Evolutionary conservation across 2,329 filamentous ascomycete species (phyloP).

Genomic region (Alternaria panax): DNA sequence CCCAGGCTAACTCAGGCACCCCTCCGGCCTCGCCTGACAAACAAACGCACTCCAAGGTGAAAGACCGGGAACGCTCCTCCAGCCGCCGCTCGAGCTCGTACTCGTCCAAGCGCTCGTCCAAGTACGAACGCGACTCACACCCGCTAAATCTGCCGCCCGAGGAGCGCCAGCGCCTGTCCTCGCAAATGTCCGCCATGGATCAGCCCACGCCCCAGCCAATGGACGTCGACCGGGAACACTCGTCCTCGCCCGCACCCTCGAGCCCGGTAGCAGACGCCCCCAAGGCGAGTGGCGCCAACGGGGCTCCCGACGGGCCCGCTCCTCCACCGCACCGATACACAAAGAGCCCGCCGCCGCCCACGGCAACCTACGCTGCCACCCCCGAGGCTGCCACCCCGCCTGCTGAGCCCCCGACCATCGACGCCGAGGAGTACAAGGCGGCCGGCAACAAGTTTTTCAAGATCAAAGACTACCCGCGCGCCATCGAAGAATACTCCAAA

Average conservation of each 20-base stretch:
- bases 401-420: slow-evolving; percentile 63
- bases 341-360: slow-evolving; percentile 57
- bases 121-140: slow-evolving; percentile 73
- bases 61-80: slow-evolving; percentile 40
- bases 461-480: slow-evolving; percentile 84
- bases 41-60: slow-evolving; percentile 42
- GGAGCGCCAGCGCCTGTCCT: slow-evolving; percentile 78
- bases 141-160: slow-evolving; percentile 91
- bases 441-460: slow-evolving; percentile 98
- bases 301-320: slow-evolving; percentile 63
- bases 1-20: slow-evolving; percentile 36
- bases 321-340: slow-evolving; percentile 74
- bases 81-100: slow-evolving; percentile 41
- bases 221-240: slow-evolving; percentile 75
- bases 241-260: slow-evolving; percentile 63
- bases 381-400: slow-evolving; percentile 50
- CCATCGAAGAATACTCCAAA: slow-evolving; percentile 93
- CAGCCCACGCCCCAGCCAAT: slow-evolving; percentile 67
- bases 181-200: slow-evolving; percentile 69
- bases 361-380: slow-evolving; percentile 48
- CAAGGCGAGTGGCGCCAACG: slow-evolving; percentile 56
- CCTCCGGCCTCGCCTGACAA: slow-evolving; percentile 51
- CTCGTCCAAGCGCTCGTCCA: slow-evolving; percentile 49
- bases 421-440: slow-evolving; percentile 91
- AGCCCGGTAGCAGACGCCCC: slow-evolving; percentile 57